Percentiles rank a stretch among this genome's conserved stretches.
phyloP scores from a whole-genome alignment of 371 early-diverging fungal species.

The Mucor racemosus region DNA sequence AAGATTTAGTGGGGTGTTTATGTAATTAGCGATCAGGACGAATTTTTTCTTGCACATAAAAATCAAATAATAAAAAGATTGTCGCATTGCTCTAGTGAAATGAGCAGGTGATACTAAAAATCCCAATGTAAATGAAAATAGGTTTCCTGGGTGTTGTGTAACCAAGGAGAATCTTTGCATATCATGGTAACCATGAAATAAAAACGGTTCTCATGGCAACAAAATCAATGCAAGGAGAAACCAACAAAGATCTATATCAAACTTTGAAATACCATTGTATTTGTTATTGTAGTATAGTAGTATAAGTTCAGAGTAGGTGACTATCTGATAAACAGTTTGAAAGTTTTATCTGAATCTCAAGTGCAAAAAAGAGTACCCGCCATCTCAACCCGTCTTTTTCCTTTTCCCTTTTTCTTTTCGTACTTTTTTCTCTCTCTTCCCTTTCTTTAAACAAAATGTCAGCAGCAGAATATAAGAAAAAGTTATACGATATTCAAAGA shows the following conservation, averaged over 20 bases:
- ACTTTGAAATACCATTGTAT: background rate
- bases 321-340: too few relatives aligned
- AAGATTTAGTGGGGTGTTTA: too few relatives aligned
- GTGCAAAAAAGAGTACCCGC: background rate
- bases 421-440: background rate
- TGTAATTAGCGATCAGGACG: too few relatives aligned
- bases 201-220: background rate
- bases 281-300: too few relatives aligned
- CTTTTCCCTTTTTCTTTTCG: conserved; percentile 3
- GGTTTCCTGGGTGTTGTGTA: background rate
- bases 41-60: too few relatives aligned
- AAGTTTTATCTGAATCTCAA: background rate
- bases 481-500: conserved; percentile 73
- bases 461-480: conserved; percentile 66
- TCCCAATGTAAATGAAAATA: too few relatives aligned
- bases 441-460: conserved; percentile 15
- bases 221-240: background rate
- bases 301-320: too few relatives aligned
- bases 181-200: background rate
- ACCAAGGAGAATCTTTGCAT: background rate
- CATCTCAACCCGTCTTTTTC: conserved; percentile 10
- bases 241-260: background rate
- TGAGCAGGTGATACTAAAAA: too few relatives aligned
- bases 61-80: too few relatives aligned
- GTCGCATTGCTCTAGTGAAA: too few relatives aligned